phyloP scores from a whole-genome alignment of 2,329 filamentous ascomycete genomes.

The Diplodia intermedia region DNA sequence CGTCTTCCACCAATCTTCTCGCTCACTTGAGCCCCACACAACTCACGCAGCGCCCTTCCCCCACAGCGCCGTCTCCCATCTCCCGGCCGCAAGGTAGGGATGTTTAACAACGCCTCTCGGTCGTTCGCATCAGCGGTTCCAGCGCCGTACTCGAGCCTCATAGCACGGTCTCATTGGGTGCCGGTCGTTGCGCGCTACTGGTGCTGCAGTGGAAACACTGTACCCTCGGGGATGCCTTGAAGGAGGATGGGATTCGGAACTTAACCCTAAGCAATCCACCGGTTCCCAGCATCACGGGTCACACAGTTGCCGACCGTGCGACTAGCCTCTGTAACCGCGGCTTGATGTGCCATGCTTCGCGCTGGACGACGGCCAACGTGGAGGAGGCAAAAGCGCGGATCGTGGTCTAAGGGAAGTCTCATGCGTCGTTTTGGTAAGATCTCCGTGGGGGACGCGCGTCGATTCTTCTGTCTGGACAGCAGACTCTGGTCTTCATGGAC shows the following conservation, averaged over 20 bases:
- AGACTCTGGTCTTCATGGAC: constrained; percentile 70
- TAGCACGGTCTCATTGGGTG: constrained; percentile 61
- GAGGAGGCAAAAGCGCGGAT: constrained; percentile 49
- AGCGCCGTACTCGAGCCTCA: constrained; percentile 69
- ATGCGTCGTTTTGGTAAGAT: constrained; percentile 81
- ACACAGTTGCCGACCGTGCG: constrained; percentile 70
- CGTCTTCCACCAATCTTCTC: constrained; percentile 43
- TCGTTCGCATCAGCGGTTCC: constrained; percentile 43
- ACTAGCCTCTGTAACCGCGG: constrained; percentile 61
- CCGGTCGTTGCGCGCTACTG: constrained; percentile 43
- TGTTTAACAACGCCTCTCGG: constrained; percentile 59
- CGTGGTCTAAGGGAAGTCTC: constrained; percentile 65
- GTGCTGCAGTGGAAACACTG: constrained; percentile 47
- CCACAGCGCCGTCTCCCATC: constrained; percentile 76
- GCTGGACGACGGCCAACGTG: constrained; percentile 42
- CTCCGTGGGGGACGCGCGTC: constrained; percentile 79
- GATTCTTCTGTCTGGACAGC: constrained; percentile 73
- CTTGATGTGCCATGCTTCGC: constrained; percentile 34
- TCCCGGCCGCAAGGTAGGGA: constrained; percentile 64
- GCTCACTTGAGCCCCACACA: constrained; percentile 39
- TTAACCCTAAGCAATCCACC: constrained; percentile 91
- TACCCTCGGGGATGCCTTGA: constrained; percentile 39
- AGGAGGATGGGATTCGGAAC: constrained; percentile 78
- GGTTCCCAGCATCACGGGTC: constrained; percentile 58
- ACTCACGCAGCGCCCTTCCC: constrained; percentile 73